A percentile compares a stretch with the other conserved stretches of the same genome.
These are phyloP conservation scores for Cucurbita moschata DNA, from an alignment of 306 rosid genomes.

Conservation along the genomic window DNA sequence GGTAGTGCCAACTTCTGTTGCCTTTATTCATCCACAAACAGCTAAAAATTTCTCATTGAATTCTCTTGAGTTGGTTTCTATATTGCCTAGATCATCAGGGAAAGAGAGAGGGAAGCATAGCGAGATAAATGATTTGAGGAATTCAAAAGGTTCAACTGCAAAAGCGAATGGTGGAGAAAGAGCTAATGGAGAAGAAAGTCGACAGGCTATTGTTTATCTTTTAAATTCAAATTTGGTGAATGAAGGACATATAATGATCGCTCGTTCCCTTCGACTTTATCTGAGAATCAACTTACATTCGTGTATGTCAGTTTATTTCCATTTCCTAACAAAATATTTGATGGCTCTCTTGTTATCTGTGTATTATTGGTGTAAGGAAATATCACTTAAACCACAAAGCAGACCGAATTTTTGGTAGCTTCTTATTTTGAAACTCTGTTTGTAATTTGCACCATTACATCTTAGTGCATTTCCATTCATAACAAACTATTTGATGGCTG, in stretches of 20 bases:
- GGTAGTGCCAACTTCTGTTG: slow-evolving; percentile 67
- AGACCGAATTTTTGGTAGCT: background rate
- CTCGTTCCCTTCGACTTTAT: slow-evolving; percentile 60
- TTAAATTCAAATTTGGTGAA: slow-evolving; percentile 66
- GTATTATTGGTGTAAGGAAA: background rate
- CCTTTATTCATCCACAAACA: slow-evolving; percentile 74
- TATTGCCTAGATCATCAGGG: slow-evolving; percentile 41
- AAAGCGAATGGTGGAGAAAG: slow-evolving; percentile 26
- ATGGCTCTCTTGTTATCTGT: background rate
- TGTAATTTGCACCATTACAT: background rate
- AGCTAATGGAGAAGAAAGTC: slow-evolving; percentile 30
- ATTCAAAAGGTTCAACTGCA: slow-evolving; percentile 30
- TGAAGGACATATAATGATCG: slow-evolving; percentile 80
- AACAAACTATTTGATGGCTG: background rate
- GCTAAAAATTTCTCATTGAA: slow-evolving; percentile 42
- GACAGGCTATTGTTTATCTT: slow-evolving; percentile 45
- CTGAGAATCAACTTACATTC: slow-evolving; percentile 71
- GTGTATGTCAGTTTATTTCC: slow-evolving; percentile 39
- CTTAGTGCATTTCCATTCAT: slow-evolving; percentile 16
- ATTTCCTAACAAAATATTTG: slow-evolving; percentile 1
- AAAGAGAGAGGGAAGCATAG: slow-evolving; percentile 30
- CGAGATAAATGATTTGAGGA: slow-evolving; percentile 31
- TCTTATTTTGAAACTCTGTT: background rate
- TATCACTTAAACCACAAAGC: background rate
- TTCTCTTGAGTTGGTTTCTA: slow-evolving; percentile 52